A percentile compares a stretch with the other conserved stretches of the same genome.
Conservation (phyloP, 495 filamentous ascomycete species). For the Podospora fimiseda region DNA sequence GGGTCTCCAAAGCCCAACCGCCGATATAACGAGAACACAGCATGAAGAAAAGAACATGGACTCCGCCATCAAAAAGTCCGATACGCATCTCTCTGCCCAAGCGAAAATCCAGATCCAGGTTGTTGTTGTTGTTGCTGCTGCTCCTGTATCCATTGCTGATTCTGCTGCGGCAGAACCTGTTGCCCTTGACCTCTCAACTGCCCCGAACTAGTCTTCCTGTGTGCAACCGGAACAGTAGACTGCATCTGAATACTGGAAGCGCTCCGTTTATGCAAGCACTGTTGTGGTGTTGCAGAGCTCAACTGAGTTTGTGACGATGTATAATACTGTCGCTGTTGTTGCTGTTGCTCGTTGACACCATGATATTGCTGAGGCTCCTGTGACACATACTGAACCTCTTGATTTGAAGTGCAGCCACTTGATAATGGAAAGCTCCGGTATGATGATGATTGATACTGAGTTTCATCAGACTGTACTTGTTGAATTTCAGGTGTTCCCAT, state of each 20-base stretch:
- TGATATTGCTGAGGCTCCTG: not conserved
- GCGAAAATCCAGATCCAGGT: not conserved
- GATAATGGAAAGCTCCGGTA: not conserved
- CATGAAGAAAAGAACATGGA: too few relatives aligned
- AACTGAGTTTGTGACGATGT: too few relatives aligned
- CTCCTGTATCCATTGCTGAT: not conserved
- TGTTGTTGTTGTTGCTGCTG: not conserved
- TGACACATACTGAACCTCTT: not conserved
- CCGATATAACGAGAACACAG: too few relatives aligned
- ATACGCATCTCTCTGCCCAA: not conserved
- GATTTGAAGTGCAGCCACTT: not conserved
- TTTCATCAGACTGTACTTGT: too few relatives aligned
- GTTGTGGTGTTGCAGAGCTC: too few relatives aligned
- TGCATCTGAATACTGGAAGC: too few relatives aligned
- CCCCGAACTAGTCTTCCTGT: not conserved
- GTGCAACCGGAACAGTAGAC: not conserved
- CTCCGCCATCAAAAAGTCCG: conserved; percentile 1
- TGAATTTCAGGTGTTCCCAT: too few relatives aligned
- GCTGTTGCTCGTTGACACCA: too few relatives aligned
- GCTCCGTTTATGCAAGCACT: too few relatives aligned
- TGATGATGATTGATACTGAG: not conserved
- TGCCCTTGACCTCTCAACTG: not conserved
- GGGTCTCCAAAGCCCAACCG: too few relatives aligned
- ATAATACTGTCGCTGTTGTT: too few relatives aligned
- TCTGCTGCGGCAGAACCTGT: not conserved